Conservation (phyloP, 192 early-diverging fungal genomes). For the Gonapodya sp. region DNA sequence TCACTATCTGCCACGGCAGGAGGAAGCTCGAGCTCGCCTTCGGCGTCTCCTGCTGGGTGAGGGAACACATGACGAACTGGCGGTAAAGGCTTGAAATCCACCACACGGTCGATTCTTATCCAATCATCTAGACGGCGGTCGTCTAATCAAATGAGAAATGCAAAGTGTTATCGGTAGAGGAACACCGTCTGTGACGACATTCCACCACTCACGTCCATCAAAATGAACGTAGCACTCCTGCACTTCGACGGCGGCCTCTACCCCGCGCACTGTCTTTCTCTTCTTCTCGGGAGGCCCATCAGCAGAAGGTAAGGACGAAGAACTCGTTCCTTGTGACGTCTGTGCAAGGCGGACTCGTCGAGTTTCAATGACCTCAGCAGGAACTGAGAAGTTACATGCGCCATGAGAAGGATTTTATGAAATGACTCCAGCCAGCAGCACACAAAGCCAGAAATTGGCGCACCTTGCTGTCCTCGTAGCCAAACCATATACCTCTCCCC, state of each 20-base stretch:
- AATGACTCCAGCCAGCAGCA: background rate
- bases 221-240: conserved; percentile 1
- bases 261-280: background rate
- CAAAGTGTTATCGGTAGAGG: background rate
- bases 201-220: background rate
- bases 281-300: background rate
- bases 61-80: background rate
- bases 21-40: background rate
- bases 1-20: background rate
- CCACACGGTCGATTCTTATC: background rate
- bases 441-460: background rate
- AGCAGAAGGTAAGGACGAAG: no score
- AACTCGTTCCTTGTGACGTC: no score
- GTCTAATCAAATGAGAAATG: no score
- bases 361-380: background rate
- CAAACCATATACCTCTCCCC: background rate
- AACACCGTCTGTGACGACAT: no score
- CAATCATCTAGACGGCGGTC: background rate
- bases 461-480: background rate
- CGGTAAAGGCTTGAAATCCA: background rate
- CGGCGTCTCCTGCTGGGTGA: background rate
- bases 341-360: background rate
- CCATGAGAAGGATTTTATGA: background rate
- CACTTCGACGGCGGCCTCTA: background rate
- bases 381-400: no score